These are phyloP conservation scores for Boletus subparvulus DNA, from an alignment of 768 basidiomycete species.

Conservation along the genomic window DNA sequence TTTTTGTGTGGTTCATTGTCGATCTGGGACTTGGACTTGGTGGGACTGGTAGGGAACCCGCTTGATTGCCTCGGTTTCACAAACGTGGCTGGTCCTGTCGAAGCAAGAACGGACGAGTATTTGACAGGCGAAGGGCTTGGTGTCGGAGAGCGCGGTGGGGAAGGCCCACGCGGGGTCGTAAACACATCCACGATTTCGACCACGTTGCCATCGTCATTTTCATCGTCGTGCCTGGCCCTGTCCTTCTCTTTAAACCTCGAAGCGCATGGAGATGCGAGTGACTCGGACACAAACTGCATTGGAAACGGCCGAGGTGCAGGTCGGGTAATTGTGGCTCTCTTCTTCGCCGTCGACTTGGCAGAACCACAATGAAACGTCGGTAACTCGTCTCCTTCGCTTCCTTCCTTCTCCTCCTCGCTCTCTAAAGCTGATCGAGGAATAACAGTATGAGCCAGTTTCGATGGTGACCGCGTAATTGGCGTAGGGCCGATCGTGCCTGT, in stretches of 20 bases:
- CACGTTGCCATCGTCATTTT: background rate
- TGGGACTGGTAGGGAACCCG: conserved; percentile 18
- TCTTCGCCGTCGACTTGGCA: background rate
- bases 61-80: background rate
- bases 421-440: conserved; percentile 7
- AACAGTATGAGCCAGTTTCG: conserved; percentile 15
- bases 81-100: background rate
- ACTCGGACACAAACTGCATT: conserved; percentile 16
- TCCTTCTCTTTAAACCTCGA: background rate
- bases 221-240: background rate
- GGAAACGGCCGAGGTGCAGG: conserved; percentile 27
- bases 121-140: conserved; percentile 21
- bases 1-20: background rate
- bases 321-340: background rate
- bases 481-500: background rate
- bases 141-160: conserved; percentile 23
- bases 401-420: conserved; percentile 12
- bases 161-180: conserved; percentile 18
- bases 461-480: background rate
- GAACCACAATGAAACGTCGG: conserved; percentile 22
- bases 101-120: too few species aligned
- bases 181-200: conserved; percentile 23
- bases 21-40: background rate
- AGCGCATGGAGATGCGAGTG: background rate
- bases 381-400: conserved; percentile 11